These are phyloP conservation scores for Ceratocystis huliohia DNA, from an alignment of 2,329 filamentous ascomycete species.

Conservation along the genomic window DNA sequence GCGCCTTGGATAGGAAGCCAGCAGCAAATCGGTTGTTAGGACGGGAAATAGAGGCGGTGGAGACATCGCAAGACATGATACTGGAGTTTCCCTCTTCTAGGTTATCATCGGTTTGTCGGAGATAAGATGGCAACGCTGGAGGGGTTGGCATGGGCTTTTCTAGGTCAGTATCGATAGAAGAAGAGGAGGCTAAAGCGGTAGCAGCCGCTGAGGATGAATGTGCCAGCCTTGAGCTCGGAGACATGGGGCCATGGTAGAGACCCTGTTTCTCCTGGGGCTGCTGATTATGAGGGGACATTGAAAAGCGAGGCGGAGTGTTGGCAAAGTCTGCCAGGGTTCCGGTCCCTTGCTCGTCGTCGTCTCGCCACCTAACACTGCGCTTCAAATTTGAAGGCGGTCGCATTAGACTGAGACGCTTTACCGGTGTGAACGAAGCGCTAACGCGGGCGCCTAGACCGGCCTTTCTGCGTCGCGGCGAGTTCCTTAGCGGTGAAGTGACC, in stretches of 20 bases:
- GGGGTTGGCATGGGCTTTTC: constrained; percentile 18
- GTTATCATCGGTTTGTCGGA: constrained; percentile 10
- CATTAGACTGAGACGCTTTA: constrained; percentile 42
- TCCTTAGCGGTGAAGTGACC: constrained; percentile 51
- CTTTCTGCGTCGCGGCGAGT: constrained; percentile 71
- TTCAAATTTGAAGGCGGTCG: constrained; percentile 41
- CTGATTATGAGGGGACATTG: constrained; percentile 28
- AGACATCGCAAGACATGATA: constrained; percentile 18
- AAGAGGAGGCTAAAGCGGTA: constrained; percentile 27
- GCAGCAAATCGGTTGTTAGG: constrained; percentile 19
- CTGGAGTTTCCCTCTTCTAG: constrained; percentile 16
- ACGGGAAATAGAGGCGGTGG: constrained; percentile 14
- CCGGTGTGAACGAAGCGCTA: constrained; percentile 67
- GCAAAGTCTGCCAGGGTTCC: constrained; percentile 82
- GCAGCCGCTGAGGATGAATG: background rate
- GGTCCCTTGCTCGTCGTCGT: constrained; percentile 75
- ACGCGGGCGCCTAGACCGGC: constrained; percentile 47
- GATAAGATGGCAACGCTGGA: constrained; percentile 17
- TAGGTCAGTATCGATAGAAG: constrained; percentile 25
- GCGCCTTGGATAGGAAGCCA: constrained; percentile 16
- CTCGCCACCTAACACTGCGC: constrained; percentile 79
- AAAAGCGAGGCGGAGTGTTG: constrained; percentile 51
- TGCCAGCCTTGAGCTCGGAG: constrained; percentile 3
- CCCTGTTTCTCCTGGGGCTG: constrained; percentile 35
- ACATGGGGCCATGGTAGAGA: background rate